Base-by-base conservation (phyloP, 768 basidiomycete species). In the Amanita polypyramis region DNA sequence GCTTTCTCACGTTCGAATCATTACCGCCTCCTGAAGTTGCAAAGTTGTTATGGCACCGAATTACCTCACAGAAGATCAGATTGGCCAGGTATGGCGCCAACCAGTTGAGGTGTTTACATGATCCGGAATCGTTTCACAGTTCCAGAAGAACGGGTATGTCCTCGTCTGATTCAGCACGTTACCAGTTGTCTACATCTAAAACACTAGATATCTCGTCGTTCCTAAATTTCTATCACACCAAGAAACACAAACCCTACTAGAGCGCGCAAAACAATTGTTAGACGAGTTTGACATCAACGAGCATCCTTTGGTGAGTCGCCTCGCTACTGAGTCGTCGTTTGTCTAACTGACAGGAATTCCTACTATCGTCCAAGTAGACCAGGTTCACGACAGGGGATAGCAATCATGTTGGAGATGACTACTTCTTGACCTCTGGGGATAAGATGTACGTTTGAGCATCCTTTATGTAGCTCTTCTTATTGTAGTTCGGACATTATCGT, bases 401-500 rank as follows among this genome's bases (percentile, higher is more conserved):
- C 49, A 70, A 82, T 45, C 88, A 92, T 55, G 74, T 91, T 20
- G 93, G 93, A 0, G 93, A 98, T 58, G 80, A 90, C 27, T 98
- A 98, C 63, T 99, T 99, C 59, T 69, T 99, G 40, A 76, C 69
- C 25, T 93, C 90, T 1, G 90, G 91, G 2, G 91, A 97, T 64
- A 96, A 96, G 72, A 89, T 98, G 70, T 74, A 42, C 8, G 70
- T 55, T 6, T 5, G 14, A n/a, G 14, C 7, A 23, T 27, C 3
- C n/a, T 25, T 29, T 15, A n/a, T 42, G 12, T 25, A 9, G 19
- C 11, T 3, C 5, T 30, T 42, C 4, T 11, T 1, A 8, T 8
- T 9, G 20, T 11, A 11, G 8, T 39, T 20, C 20, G 19, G 2
- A 0, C 4, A 21, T 50, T 37, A 12, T 29, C n/a, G 42, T 27